phyloP scores from a whole-genome alignment of 1,139 yeast species.

The Hyphopichia burtonii region DNA sequence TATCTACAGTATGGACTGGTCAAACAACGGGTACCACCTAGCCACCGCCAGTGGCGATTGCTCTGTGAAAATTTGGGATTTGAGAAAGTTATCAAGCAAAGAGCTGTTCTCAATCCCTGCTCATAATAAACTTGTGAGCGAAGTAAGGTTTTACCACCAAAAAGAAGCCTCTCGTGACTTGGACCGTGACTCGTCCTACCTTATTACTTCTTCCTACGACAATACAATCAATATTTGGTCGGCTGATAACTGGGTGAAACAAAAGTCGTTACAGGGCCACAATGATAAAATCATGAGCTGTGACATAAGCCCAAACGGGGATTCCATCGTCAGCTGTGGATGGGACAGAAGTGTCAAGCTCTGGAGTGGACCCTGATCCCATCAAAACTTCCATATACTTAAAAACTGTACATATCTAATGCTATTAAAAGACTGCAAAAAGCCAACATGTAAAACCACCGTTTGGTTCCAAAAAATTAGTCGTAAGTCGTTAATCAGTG shows the following conservation, averaged over 20 bases:
- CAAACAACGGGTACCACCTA: constrained; percentile 70
- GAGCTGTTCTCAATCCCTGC: constrained; percentile 64
- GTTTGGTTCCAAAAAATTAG: too few relatives aligned
- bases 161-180: too few relatives aligned
- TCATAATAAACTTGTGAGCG: constrained; percentile 73
- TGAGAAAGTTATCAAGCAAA: constrained; percentile 44
- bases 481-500: too few relatives aligned
- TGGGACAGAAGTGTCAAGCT: constrained; percentile 80
- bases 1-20: constrained; percentile 71
- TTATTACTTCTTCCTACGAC: constrained; percentile 72
- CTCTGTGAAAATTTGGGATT: constrained; percentile 80
- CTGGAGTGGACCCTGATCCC: constrained; percentile 25
- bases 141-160: constrained; percentile 49
- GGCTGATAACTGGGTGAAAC: constrained; percentile 68
- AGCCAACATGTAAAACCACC: too few relatives aligned
- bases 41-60: constrained; percentile 89
- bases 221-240: constrained; percentile 63
- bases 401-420: too few relatives aligned
- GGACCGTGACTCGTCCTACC: constrained; percentile 41
- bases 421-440: neutral
- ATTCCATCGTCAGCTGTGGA: constrained; percentile 60
- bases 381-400: too few relatives aligned
- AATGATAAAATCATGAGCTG: constrained; percentile 73
- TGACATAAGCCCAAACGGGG: constrained; percentile 49
- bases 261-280: constrained; percentile 58